These are phyloP conservation scores for Haplosporangium gracile DNA, from an alignment of 192 early-diverging fungal genomes.

Conservation along the genomic window DNA sequence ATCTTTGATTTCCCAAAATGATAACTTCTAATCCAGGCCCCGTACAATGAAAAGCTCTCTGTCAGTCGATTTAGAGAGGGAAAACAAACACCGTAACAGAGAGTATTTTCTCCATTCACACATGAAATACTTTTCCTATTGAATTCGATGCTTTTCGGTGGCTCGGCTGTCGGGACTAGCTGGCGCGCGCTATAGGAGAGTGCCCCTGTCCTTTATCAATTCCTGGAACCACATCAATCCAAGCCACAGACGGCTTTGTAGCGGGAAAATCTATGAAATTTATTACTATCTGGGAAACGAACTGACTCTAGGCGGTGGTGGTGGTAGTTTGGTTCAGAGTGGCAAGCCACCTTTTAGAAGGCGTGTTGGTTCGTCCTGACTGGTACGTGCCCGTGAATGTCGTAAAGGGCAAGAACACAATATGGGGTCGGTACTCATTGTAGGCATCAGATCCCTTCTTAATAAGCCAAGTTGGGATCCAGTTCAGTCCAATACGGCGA, in stretches of 20 bases:
- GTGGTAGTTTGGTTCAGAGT: neutral
- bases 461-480: constrained; percentile 5
- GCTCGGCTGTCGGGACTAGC: too few relatives aligned
- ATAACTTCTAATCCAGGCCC: too few relatives aligned
- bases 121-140: too few relatives aligned
- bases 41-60: too few relatives aligned
- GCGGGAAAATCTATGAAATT: neutral
- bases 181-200: too few relatives aligned
- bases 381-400: neutral
- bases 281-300: neutral
- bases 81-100: too few relatives aligned
- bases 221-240: neutral
- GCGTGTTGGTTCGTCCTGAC: neutral
- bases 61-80: too few relatives aligned
- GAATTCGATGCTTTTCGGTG: too few relatives aligned
- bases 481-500: neutral
- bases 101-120: too few relatives aligned
- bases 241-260: neutral
- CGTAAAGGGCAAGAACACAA: constrained; percentile 12
- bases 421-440: constrained; percentile 10
- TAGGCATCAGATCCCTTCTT: neutral
- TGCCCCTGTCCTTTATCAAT: neutral
- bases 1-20: too few relatives aligned
- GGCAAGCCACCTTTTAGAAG: neutral
- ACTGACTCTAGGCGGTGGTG: neutral